Percentiles rank a stretch among this genome's conserved stretches.
Conservation (phyloP, 2,329 filamentous ascomycete genomes). For the Ceratocystis cacaofunesta region DNA sequence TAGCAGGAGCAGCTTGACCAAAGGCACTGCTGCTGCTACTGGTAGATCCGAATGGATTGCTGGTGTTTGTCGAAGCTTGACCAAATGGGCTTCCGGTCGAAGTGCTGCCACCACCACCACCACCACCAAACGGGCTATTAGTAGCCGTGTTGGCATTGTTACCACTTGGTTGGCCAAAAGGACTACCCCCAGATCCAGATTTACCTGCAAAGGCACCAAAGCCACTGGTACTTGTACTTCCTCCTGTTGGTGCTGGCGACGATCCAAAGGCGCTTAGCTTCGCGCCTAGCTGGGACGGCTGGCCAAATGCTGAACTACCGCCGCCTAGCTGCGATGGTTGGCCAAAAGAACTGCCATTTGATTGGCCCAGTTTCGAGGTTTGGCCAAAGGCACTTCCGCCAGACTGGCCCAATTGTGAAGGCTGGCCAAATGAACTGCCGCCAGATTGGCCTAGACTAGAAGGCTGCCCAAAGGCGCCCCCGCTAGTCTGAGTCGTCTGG, state of each 20-base stretch:
- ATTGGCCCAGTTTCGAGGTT: conserved; percentile 21
- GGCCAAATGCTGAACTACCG: conserved; percentile 22
- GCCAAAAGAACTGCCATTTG: conserved; percentile 23
- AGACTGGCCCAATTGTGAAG: conserved; percentile 23
- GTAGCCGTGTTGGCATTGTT: background rate
- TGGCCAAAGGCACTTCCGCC: conserved; percentile 26
- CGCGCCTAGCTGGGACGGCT: conserved; percentile 7
- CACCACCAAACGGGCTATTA: conserved; percentile 1
- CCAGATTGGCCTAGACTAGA: conserved; percentile 22
- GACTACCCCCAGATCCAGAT: conserved; percentile 9
- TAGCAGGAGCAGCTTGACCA: conserved; percentile 19
- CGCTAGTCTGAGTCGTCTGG: conserved; percentile 24
- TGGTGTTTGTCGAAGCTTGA: conserved; percentile 16
- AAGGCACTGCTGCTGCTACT: conserved; percentile 18
- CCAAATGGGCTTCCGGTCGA: conserved; percentile 18
- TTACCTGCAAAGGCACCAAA: conserved; percentile 25
- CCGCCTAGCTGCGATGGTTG: conserved; percentile 26
- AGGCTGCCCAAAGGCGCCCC: conserved; percentile 26
- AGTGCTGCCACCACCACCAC: background rate
- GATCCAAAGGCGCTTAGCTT: conserved; percentile 18
- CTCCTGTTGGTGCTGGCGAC: conserved; percentile 10
- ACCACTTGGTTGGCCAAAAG: conserved; percentile 7
- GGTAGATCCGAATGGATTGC: conserved; percentile 1
- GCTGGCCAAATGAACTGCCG: conserved; percentile 24
- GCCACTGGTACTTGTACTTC: background rate